Evolutionary conservation across 495 filamentous ascomycete genomes (phyloP), one percentile per base, ranked within the genome.

Genomic region (Podospora appendiculata): DNA sequence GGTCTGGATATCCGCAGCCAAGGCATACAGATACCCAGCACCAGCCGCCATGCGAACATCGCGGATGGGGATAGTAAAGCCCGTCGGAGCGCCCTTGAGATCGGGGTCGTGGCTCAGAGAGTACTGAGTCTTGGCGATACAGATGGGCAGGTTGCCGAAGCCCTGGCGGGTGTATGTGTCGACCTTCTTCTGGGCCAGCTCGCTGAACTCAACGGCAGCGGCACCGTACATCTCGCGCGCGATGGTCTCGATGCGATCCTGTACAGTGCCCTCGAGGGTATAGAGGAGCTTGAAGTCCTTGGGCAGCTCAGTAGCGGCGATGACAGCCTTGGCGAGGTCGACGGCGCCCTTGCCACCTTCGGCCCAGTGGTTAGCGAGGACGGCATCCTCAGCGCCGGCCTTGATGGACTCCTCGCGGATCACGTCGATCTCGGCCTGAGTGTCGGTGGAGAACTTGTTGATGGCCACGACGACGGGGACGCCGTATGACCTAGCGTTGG

Each of bases 91-190:
- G 45, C 93, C 93, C 75, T 98, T 98, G 54, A 98, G 78, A 17
- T 85, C 80, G 11, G 90, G 86, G 66, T 98, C 93, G 63, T 97
- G 93, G 64, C 87, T 92, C 56, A 98, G 82, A 18, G 88, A 94
- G 71, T 98, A 98, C 70, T 98, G 93, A 40, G 93, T 96, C 82
- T 97, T 98, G 52, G 92, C 91, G 54, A 96, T 84, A 70, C 92
- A 97, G 67, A 96, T 95, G 3, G 93, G 93, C 53, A 97, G 77
- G 60, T 94, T 89, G 9, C 84, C 82, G 61, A 94, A 93, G 39
- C 91, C 93, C 70, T 97, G 93, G 65, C 85, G 82, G 13, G 84
- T 89, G 74, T 98, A 98, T 18, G 83, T 89, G 62, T 96, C 90
- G 55, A 96, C 85, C 79, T 98, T 96, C 73, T 89, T 88, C 74